These are phyloP conservation scores for Diutina ranongensis DNA, from an alignment of 1,139 yeast genomes.

Conservation along the genomic window DNA sequence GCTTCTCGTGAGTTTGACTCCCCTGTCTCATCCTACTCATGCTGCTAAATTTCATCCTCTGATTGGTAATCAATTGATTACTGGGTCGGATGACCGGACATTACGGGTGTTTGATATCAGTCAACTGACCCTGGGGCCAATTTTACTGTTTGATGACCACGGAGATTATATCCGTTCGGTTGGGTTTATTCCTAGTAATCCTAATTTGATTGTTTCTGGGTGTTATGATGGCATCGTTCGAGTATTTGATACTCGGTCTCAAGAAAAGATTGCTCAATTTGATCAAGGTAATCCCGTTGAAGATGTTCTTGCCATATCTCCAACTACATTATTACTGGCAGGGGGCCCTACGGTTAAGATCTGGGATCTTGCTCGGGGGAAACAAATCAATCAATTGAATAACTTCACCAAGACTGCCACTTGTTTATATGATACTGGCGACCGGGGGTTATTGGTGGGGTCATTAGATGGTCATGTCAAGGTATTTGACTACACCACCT, in stretches of 20 bases:
- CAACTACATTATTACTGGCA: conserved; percentile 70
- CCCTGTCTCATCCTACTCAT: conserved; percentile 81
- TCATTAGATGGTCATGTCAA: conserved; percentile 96
- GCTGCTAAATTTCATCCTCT: conserved; percentile 88
- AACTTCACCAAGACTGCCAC: conserved; percentile 94
- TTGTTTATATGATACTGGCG: conserved; percentile 58
- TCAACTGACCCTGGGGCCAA: conserved; percentile 52
- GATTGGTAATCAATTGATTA: conserved; percentile 56
- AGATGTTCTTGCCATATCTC: conserved; percentile 67
- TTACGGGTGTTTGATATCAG: conserved; percentile 86
- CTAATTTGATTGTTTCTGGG: conserved; percentile 78
- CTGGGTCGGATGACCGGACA: conserved; percentile 86
- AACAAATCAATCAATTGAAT: conserved; percentile 47
- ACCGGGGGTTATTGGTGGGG: conserved; percentile 77
- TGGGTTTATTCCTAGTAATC: conserved; percentile 60
- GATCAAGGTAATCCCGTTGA: conserved; percentile 58
- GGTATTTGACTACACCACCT: conserved; percentile 68
- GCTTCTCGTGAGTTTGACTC: conserved; percentile 65
- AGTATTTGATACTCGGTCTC: conserved; percentile 68
- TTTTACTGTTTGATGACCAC: conserved; percentile 63
- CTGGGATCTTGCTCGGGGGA: conserved; percentile 84
- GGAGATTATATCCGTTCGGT: conserved; percentile 84
- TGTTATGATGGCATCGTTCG: conserved; percentile 86
- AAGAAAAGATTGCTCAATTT: conserved; percentile 38
- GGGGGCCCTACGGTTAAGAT: conserved; percentile 85